Evolutionary conservation across 208 protist genomes (phyloP), one percentile per base, ranked within the genome.

Genomic region (Strigomonas galati): DNA sequence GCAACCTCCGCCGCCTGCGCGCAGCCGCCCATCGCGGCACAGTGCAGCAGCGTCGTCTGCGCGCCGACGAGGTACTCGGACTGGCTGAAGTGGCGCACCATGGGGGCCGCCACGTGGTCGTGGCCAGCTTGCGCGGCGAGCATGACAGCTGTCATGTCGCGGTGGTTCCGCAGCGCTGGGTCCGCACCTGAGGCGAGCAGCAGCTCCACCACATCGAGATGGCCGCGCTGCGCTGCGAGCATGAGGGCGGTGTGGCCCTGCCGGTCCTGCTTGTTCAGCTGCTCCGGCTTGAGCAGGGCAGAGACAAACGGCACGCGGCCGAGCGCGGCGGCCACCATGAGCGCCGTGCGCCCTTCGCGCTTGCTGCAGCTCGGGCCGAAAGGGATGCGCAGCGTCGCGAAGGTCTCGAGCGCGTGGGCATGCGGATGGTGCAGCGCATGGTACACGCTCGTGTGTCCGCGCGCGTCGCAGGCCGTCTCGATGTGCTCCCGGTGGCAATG

Each of bases 41-140:
- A 86, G 71, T 94, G 89, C 72, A 94, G 65, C 26, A 91, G 56
- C 21, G 89, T 84, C 21, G 81, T 91, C 48, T 76, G 70, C n/a
- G 68, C 43, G 1, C 71, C 72, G 21, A 77, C 76, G 26, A 91
- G 59, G 37, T 84, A 72, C 12, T 63, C 58, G 1, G 71, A 51
- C 35, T 66, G 71, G 61, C 65, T 74, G 55, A 89, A 93, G 76
- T 87, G 62, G 53, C 84, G 76, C 35, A 74, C 80, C 31, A 94
- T 53, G 14, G 81, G 74, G 23, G 72, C 26, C 19, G 87, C 90
- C 3, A 96, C 62, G 26, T 81, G 51, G 62, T 93, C 84, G 72
- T 91, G 81, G 7, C 87, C 87, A 26, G 51, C 27, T 14, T 72
- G 61, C 1, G 82, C 83, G 7, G 90, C 87, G 24, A 81, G 68